Percentiles rank a stretch among this genome's conserved stretches.
Evolutionary conservation across 2,329 filamentous ascomycete species (phyloP).

Genomic region (Arthroderma sp.): DNA sequence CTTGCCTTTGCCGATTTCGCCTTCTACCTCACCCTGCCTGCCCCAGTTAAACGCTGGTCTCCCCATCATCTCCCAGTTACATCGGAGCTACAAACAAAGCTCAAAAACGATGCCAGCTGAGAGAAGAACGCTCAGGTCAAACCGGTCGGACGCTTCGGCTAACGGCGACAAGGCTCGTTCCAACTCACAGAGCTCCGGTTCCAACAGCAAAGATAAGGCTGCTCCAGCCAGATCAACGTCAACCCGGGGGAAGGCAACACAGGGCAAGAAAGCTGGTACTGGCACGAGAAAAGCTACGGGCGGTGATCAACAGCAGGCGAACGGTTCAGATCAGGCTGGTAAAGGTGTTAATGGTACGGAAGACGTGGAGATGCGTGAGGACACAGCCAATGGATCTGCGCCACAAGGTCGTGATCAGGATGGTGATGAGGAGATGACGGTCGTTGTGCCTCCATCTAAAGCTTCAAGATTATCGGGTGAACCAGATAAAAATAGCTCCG

Average conservation of each 20-base stretch:
- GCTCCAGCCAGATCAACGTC: conserved; percentile 25
- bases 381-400: conserved; percentile 39
- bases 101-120: conserved; percentile 32
- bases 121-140: conserved; percentile 34
- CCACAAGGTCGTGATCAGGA: conserved; percentile 47
- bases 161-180: conserved; percentile 34
- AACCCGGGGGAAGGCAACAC: conserved; percentile 6
- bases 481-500: conserved; percentile 50
- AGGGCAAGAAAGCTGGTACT: conserved; percentile 15
- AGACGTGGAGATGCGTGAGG: conserved; percentile 60
- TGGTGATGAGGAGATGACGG: conserved; percentile 65
- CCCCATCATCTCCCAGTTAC: no score
- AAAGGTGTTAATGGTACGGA: conserved; percentile 53
- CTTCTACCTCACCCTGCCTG: background rate
- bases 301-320: conserved; percentile 56
- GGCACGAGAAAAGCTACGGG: conserved; percentile 41
- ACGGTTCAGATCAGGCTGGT: conserved; percentile 56
- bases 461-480: conserved; percentile 44
- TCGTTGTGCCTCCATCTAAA: conserved; percentile 64
- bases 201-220: conserved; percentile 30
- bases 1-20: background rate
- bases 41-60: background rate
- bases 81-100: conserved; percentile 9
- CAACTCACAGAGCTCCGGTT: conserved; percentile 30
- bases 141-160: conserved; percentile 33